Conservation (phyloP, 352 stramenopile species). For the Plasmopara viticola region DNA sequence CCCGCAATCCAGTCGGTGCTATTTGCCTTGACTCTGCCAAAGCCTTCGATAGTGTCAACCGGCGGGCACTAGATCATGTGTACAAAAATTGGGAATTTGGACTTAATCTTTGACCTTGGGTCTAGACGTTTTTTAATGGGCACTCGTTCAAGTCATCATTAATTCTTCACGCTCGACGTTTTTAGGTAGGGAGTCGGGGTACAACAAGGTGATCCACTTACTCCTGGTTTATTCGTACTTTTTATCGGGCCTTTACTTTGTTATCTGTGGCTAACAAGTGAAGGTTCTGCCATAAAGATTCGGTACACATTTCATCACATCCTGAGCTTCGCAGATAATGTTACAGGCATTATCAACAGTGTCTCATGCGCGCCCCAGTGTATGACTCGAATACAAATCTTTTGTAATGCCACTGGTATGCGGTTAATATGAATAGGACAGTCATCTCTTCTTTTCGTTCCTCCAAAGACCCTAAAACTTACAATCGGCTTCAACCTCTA, state of each 20-base stretch:
- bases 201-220: background rate
- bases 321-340: background rate
- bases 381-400: background rate
- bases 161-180: background rate
- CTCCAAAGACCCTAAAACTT: no score
- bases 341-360: background rate
- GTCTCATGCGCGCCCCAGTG: background rate
- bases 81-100: slow-evolving; percentile 2
- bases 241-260: background rate
- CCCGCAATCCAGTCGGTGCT: no score
- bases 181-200: background rate
- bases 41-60: slow-evolving; percentile 7
- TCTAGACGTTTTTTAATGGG: background rate
- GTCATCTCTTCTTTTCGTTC: no score
- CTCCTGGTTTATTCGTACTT: background rate
- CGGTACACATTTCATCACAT: background rate
- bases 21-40: no score
- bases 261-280: background rate
- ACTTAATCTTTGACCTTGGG: background rate
- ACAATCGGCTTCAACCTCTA: no score
- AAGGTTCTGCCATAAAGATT: background rate
- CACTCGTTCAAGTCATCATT: background rate
- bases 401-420: background rate
- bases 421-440: background rate
- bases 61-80: background rate